Evolutionary conservation across 1,284 basidiomycete species (phyloP), one percentile per base, ranked within the genome.

Genomic region (Limonomyces culmigenus): DNA sequence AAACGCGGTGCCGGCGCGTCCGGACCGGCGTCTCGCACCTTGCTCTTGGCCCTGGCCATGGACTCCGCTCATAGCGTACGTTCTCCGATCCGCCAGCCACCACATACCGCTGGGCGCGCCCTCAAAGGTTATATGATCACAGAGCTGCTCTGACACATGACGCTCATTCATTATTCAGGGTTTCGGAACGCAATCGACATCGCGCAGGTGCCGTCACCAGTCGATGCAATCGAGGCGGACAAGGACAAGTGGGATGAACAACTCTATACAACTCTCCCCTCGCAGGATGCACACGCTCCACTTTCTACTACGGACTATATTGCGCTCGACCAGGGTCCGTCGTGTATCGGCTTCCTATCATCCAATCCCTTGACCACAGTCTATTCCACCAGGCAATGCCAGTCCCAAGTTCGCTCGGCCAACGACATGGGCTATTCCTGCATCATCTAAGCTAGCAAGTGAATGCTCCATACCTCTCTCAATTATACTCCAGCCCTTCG

Each of bases 401-500:
- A 68, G 72, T 3, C 79, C 80, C 8, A 65, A 71, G 32, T 76
- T 70, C 50, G 54, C 83, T 23, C 65, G 79, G 2, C 50, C 73
- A 31, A 74, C 79, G 4, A 72, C 78, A 3, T 75, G 77, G 51
- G 68, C 66, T 47, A 52, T 98, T 30, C 95, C 95, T 2, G 67
- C 70, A 39, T 78, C 84, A 2, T 75, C 80, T 12, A 74, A 83
- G 37, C 69, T 98, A 3, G 77, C 88, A 2, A 65, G 70, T 4
- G 78, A 89, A 15, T 88, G 89, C 37, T 71, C 76, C 35, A 68
- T 96, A 27, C 95, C 95, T 0, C 60, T 98, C 32, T 83, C 74
- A 5, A 72, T 91, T 2, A 59, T 89, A 17, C 67, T 97, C 23
- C 92, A 96, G 51, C 95, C 95, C 0, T 92, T 98, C 47, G 86